These are phyloP conservation scores for Fusarium papillatum DNA, from an alignment of 2,329 filamentous ascomycete genomes.

Conservation along the genomic window DNA sequence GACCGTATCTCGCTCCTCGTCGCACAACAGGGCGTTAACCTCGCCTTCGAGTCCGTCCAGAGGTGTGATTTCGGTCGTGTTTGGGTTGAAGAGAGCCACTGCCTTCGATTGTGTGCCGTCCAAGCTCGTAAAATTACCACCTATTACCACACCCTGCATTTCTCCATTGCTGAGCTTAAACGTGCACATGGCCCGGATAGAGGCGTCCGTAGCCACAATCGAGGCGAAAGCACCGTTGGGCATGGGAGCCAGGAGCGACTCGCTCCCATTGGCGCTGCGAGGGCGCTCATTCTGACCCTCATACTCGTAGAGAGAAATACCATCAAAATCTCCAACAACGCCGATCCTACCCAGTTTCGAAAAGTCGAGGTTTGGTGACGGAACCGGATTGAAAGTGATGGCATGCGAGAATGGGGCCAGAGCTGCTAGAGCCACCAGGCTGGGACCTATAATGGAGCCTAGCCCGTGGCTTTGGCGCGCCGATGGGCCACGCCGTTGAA, in stretches of 20 bases:
- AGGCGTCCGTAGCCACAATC: constrained; percentile 83
- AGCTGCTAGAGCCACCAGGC: constrained; percentile 56
- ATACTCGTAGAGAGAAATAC: constrained; percentile 91
- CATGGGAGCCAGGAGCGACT: constrained; percentile 84
- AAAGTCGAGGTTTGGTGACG: constrained; percentile 83
- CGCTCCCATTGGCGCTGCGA: constrained; percentile 80
- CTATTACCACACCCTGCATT: constrained; percentile 83
- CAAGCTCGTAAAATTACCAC: constrained; percentile 95
- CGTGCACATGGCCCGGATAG: constrained; percentile 90
- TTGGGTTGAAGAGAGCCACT: constrained; percentile 85
- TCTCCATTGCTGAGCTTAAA: constrained; percentile 77
- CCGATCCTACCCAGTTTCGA: constrained; percentile 84
- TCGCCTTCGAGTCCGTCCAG: constrained; percentile 86
- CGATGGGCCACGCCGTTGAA: constrained; percentile 55
- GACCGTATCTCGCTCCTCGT: constrained; percentile 81
- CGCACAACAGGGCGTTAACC: constrained; percentile 87
- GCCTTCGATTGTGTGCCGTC: constrained; percentile 82
- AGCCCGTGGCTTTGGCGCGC: constrained; percentile 52
- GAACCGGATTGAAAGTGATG: constrained; percentile 71
- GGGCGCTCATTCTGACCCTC: constrained; percentile 81
- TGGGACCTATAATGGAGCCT: constrained; percentile 38
- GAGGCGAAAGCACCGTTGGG: constrained; percentile 88
- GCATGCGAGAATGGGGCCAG: constrained; percentile 60
- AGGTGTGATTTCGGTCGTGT: constrained; percentile 77
- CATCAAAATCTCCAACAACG: constrained; percentile 89